phyloP scores from a whole-genome alignment of 164 flowering plant genomes.

The Pachysandra terminalis region DNA sequence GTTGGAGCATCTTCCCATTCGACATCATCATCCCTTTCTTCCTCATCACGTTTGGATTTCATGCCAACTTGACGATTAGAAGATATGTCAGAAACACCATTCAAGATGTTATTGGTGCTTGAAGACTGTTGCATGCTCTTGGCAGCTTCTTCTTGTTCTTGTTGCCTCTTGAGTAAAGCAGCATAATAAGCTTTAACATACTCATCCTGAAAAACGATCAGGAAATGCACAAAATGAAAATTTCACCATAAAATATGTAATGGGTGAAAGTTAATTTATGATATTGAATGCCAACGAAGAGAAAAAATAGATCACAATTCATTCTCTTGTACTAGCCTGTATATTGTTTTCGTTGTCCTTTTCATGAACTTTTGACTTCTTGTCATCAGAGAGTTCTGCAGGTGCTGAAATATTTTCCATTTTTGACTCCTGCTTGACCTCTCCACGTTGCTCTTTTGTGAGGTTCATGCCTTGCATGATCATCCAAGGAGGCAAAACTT shows the following conservation, averaged over 20 bases:
- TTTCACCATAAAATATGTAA: neutral
- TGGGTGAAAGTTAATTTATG: neutral
- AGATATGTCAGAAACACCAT: conserved; percentile 26
- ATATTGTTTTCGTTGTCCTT: conserved; percentile 45
- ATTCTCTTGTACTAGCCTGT: conserved; percentile 42
- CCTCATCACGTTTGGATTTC: conserved; percentile 74
- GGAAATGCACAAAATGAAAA: conserved; percentile 2
- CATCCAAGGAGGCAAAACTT: conserved; percentile 99
- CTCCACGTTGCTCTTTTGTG: conserved; percentile 89
- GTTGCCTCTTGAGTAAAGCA: conserved; percentile 60
- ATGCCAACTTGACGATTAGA: conserved; percentile 70
- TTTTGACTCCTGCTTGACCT: conserved; percentile 50
- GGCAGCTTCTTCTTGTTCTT: conserved; percentile 49
- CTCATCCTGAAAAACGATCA: conserved; percentile 54
- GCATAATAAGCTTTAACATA: conserved; percentile 85
- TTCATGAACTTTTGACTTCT: conserved; percentile 40
- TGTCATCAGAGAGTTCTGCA: conserved; percentile 47
- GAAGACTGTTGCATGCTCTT: conserved; percentile 32
- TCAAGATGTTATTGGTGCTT: conserved; percentile 9
- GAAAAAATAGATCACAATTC: neutral
- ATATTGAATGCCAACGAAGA: neutral
- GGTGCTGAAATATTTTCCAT: conserved; percentile 41
- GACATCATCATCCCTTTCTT: conserved; percentile 55
- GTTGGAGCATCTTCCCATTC: conserved; percentile 86
- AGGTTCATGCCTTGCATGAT: conserved; percentile 93